A percentile compares a stretch with the other conserved stretches of the same genome.
phyloP scores from a whole-genome alignment of 164 flowering plant species.

The Nelumbo lutea region DNA sequence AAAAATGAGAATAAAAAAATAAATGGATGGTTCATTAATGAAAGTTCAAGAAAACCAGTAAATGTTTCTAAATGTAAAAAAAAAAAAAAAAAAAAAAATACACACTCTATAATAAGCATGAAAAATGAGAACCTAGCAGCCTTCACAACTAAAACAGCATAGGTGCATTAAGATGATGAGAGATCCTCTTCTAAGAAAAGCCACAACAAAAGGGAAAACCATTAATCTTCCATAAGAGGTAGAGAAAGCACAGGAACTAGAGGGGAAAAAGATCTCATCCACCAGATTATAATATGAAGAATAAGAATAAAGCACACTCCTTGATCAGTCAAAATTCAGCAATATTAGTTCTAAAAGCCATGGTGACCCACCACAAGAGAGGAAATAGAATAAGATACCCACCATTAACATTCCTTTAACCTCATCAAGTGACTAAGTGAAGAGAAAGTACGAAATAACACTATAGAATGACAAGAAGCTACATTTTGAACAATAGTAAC shows the following conservation, averaged over 20 bases:
- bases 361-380: neutral
- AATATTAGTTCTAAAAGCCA: neutral
- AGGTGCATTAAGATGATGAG: neutral
- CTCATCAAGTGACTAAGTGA: neutral
- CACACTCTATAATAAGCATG: neutral
- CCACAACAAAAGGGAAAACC: neutral
- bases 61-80: too few species aligned
- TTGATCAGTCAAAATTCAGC: neutral
- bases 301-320: neutral
- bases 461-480: constrained; percentile 6
- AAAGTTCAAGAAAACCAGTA: neutral
- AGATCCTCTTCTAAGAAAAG: neutral
- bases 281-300: neutral
- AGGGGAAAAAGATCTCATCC: too few species aligned
- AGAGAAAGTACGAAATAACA: too few species aligned
- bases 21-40: neutral
- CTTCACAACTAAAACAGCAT: neutral
- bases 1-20: neutral
- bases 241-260: too few species aligned
- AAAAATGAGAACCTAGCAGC: neutral
- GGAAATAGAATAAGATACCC: neutral
- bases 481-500: constrained; percentile 1
- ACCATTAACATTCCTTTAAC: neutral
- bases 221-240: neutral
- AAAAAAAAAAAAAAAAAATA: neutral